Conservation (phyloP, 2,329 filamentous ascomycete species). For the Myriosclerotinia scirpicola region DNA sequence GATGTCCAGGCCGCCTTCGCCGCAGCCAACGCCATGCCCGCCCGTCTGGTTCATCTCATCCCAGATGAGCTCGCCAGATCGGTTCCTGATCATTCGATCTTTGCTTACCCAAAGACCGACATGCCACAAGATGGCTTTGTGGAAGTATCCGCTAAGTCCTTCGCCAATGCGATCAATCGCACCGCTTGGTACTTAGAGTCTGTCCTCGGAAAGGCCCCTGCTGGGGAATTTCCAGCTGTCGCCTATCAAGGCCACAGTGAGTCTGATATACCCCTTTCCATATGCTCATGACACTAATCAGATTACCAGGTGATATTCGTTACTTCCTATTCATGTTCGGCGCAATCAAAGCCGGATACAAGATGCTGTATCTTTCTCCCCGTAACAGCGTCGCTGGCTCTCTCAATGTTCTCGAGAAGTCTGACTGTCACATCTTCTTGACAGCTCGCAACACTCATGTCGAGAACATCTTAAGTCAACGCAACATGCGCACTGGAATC, state of each 20-base stretch:
- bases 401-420: conserved; percentile 40
- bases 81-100: conserved; percentile 31
- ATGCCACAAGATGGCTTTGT: conserved; percentile 30
- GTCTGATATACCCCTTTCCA: not conserved
- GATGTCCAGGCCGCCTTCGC: conserved; percentile 23
- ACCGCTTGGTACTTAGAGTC: conserved; percentile 30
- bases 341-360: conserved; percentile 42
- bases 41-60: conserved; percentile 30
- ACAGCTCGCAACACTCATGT: conserved; percentile 25
- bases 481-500: conserved; percentile 19
- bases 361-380: conserved; percentile 43
- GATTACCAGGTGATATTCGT: conserved; percentile 30
- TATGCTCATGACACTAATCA: not conserved
- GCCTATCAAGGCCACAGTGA: conserved; percentile 25
- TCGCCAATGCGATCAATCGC: conserved; percentile 33
- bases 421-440: conserved; percentile 36
- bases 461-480: conserved; percentile 26
- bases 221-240: conserved; percentile 23
- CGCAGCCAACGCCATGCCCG: conserved; percentile 16
- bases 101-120: conserved; percentile 29
- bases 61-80: conserved; percentile 30
- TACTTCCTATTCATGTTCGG: conserved; percentile 33
- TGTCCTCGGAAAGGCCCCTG: conserved; percentile 24
- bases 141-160: conserved; percentile 29
- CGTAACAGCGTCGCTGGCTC: conserved; percentile 42